A percentile compares a stretch with the other conserved stretches of the same genome.
Conservation (phyloP, 2,329 filamentous ascomycete species). For the Macrophomina pseudophaseolina region DNA sequence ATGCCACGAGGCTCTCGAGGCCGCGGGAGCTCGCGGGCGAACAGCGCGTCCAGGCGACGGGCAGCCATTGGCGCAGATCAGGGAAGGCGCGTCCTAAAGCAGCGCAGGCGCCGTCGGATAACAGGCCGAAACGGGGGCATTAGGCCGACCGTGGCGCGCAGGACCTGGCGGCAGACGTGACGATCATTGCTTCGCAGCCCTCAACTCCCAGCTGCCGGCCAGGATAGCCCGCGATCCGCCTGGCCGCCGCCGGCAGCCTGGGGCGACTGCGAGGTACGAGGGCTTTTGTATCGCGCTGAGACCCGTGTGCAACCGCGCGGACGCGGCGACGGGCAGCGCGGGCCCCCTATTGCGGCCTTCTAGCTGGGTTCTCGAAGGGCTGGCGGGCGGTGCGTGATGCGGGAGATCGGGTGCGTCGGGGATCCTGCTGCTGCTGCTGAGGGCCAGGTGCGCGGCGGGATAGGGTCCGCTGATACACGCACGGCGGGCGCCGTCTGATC, state of each 20-base stretch:
- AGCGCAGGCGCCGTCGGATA: not conserved
- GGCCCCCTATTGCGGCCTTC: slow-evolving; percentile 37
- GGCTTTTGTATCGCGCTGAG: slow-evolving; percentile 28
- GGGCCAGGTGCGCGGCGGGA: slow-evolving; percentile 31
- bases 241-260: not conserved
- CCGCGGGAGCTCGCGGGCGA: not conserved
- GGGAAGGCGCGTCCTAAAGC: slow-evolving; percentile 9
- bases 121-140: not conserved
- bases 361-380: slow-evolving; percentile 45
- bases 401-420: too few species aligned
- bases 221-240: not conserved
- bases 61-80: slow-evolving; percentile 23
- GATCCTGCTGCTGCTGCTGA: slow-evolving; percentile 16
- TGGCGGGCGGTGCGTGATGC: slow-evolving; percentile 7
- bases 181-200: slow-evolving; percentile 19
- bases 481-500: slow-evolving; percentile 23
- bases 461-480: slow-evolving; percentile 24
- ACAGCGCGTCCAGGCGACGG: slow-evolving; percentile 9
- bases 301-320: slow-evolving; percentile 27
- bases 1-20: slow-evolving; percentile 22
- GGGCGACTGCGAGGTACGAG: slow-evolving; percentile 17
- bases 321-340: slow-evolving; percentile 30
- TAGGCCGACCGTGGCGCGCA: slow-evolving; percentile 5
- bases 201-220: not conserved
- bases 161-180: not conserved